A percentile compares a stretch with the other conserved stretches of the same genome.
These are phyloP conservation scores for Coemansia sp. DNA, from an alignment of 192 early-diverging fungal species.

Conservation along the genomic window DNA sequence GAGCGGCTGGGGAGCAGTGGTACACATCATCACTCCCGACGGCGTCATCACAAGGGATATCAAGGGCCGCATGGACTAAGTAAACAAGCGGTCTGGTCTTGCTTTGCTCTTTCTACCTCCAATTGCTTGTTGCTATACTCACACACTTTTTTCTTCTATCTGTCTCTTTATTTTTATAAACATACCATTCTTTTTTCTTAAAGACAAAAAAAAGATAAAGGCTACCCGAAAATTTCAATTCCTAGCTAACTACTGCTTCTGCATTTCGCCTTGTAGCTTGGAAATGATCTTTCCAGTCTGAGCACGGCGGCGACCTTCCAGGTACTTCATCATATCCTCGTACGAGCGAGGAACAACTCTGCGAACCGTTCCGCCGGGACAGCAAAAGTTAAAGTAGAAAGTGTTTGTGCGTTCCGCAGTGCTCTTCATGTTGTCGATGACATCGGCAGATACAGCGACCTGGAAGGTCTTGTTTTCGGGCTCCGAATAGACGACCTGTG, in stretches of 20 bases:
- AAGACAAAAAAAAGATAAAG: background rate
- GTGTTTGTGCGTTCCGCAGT: slow-evolving; percentile 75
- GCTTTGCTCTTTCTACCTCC: background rate
- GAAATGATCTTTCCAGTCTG: slow-evolving; percentile 52
- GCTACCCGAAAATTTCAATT: background rate
- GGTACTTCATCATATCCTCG: slow-evolving; percentile 76
- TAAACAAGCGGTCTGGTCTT: background rate
- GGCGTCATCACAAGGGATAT: slow-evolving; percentile 85
- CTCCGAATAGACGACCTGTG: slow-evolving; percentile 77
- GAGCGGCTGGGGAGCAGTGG: slow-evolving; percentile 95
- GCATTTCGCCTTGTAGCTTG: slow-evolving; percentile 47
- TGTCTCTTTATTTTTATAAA: background rate
- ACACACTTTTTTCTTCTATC: background rate
- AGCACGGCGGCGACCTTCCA: slow-evolving; percentile 71
- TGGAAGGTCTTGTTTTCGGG: slow-evolving; percentile 62
- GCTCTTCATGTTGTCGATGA: slow-evolving; percentile 66
- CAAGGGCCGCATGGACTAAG: slow-evolving; percentile 68
- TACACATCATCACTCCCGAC: slow-evolving; percentile 89
- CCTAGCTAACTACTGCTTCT: slow-evolving; percentile 9
- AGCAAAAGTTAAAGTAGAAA: slow-evolving; percentile 84
- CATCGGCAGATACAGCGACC: slow-evolving; percentile 70
- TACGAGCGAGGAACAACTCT: slow-evolving; percentile 79
- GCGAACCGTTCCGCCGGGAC: slow-evolving; percentile 41
- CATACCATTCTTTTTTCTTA: background rate
- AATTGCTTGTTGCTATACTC: background rate